phyloP scores from a whole-genome alignment of 192 early-diverging fungal genomes.

The Backusella circina region DNA sequence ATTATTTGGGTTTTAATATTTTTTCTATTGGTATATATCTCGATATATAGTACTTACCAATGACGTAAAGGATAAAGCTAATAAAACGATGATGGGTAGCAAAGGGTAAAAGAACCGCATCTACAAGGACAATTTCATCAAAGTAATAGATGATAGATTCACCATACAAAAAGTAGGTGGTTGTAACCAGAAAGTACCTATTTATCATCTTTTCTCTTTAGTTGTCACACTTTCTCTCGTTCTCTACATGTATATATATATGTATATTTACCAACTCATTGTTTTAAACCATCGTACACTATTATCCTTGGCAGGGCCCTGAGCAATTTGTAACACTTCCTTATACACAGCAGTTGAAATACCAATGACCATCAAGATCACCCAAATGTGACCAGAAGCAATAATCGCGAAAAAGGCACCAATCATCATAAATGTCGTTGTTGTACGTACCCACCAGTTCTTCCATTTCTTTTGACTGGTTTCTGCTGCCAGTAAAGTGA shows the following conservation, averaged over 20 bases:
- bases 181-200: conserved; percentile 83
- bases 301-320: conserved; percentile 80
- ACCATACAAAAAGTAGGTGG: conserved; percentile 93
- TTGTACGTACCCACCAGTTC: conserved; percentile 79
- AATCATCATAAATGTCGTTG: conserved; percentile 92
- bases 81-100: conserved; percentile 94
- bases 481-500: conserved; percentile 44
- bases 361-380: conserved; percentile 80
- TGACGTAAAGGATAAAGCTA: conserved; percentile 81
- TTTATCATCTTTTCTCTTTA: not conserved
- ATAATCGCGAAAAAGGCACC: conserved; percentile 70
- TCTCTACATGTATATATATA: not conserved
- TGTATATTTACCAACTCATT: conserved; percentile 80
- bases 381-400: conserved; percentile 73
- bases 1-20: not conserved
- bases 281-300: conserved; percentile 88
- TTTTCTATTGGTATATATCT: not conserved
- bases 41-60: conserved; percentile 46
- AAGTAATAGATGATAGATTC: conserved; percentile 89
- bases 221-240: not conserved
- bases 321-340: conserved; percentile 87
- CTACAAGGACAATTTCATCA: conserved; percentile 75
- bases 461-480: conserved; percentile 60
- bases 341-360: conserved; percentile 85
- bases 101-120: conserved; percentile 76